Percentiles rank a stretch among this genome's conserved stretches.
Conservation (phyloP, 73 alveolate genomes). For the Breviolum minutum region DNA sequence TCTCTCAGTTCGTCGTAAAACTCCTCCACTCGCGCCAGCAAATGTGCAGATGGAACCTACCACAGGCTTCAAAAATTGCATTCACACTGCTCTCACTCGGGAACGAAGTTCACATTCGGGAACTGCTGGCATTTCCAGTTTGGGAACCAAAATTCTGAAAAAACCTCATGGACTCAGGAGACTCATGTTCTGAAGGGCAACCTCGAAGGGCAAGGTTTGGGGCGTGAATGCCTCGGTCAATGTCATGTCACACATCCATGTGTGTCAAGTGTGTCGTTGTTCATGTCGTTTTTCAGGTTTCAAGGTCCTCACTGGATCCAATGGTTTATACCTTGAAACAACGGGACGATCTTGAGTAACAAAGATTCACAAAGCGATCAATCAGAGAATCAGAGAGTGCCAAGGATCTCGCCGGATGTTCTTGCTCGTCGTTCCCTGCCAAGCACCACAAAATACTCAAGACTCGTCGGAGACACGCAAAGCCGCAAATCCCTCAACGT, state of each 20-base stretch:
- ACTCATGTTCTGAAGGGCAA: not conserved
- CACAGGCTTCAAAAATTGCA: too few relatives aligned
- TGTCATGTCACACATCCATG: not conserved
- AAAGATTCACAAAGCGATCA: too few relatives aligned
- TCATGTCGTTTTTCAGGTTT: not conserved
- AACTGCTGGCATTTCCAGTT: too few relatives aligned
- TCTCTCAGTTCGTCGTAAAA: conserved; percentile 66
- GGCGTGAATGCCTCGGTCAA: conserved; percentile 58
- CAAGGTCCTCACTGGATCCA: conserved; percentile 38
- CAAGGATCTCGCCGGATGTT: not conserved
- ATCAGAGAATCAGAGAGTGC: too few relatives aligned
- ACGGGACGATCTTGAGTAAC: too few relatives aligned
- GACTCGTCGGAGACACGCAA: too few relatives aligned
- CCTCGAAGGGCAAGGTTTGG: conserved; percentile 48
- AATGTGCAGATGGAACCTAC: conserved; percentile 60
- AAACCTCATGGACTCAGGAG: too few relatives aligned
- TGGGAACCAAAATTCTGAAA: too few relatives aligned
- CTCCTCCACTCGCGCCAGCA: conserved; percentile 64
- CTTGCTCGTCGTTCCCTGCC: not conserved
- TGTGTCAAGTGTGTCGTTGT: not conserved
- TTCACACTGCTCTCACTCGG: too few relatives aligned
- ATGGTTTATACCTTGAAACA: conserved; percentile 52
- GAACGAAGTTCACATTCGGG: too few relatives aligned
- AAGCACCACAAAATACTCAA: too few relatives aligned
- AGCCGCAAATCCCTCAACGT: too few relatives aligned